Percentiles rank a stretch among this genome's conserved stretches.
Conservation (phyloP, 2,329 filamentous ascomycete species). For the Exophiala spinifera region DNA sequence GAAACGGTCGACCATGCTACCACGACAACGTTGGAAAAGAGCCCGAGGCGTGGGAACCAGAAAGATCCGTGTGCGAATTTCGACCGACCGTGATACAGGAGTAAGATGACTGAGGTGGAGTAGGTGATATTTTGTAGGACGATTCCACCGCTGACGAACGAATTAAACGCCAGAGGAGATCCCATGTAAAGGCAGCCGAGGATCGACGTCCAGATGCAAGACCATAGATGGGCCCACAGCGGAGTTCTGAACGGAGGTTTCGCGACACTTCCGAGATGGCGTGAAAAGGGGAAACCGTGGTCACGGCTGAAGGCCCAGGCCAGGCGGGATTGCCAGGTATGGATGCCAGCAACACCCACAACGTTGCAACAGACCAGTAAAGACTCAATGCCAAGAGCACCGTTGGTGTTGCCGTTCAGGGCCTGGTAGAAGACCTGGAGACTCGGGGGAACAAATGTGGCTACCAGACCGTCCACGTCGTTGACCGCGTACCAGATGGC, state of each 20-base stretch:
- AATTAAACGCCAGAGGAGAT: slow-evolving; percentile 41
- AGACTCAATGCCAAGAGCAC: not conserved
- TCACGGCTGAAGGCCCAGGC: slow-evolving; percentile 9
- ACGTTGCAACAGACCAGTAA: not conserved
- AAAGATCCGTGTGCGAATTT: not conserved
- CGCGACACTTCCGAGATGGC: slow-evolving; percentile 1
- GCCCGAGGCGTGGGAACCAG: not conserved
- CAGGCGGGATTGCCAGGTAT: slow-evolving; percentile 12
- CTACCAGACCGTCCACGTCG: not conserved
- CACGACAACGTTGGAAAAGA: not conserved
- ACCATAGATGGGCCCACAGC: slow-evolving; percentile 3
- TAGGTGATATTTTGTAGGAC: not conserved
- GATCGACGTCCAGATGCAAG: not conserved
- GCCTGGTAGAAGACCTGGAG: not conserved
- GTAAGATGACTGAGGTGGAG: not conserved
- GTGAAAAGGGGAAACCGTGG: slow-evolving; percentile 4
- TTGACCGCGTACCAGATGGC: slow-evolving; percentile 18
- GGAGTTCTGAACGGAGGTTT: slow-evolving; percentile 3
- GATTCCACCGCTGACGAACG: not conserved
- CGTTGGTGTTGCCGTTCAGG: not conserved
- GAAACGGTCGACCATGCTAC: not conserved
- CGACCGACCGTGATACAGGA: not conserved
- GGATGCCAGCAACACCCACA: slow-evolving; percentile 3
- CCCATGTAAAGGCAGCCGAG: slow-evolving; percentile 38
- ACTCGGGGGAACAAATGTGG: no score